Conservation (phyloP, 1,284 basidiomycete genomes). For the Fomes fomentarius region DNA sequence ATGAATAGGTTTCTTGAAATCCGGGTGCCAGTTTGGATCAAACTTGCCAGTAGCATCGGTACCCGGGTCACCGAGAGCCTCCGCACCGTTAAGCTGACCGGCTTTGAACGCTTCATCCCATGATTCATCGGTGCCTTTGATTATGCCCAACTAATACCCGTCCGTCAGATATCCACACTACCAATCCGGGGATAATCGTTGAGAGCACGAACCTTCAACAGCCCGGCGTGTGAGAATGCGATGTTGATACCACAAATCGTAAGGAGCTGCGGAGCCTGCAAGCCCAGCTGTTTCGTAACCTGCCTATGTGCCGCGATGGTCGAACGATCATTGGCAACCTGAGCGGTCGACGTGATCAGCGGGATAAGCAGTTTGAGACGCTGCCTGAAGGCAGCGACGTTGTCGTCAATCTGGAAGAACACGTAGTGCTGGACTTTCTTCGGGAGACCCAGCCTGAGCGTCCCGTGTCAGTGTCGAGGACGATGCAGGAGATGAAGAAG, state of each 20-base stretch:
- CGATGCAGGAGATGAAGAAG: not conserved
- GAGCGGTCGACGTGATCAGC: conserved; percentile 36
- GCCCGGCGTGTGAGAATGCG: conserved; percentile 37
- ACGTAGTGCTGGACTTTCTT: conserved; percentile 46
- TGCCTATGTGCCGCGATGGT: conserved; percentile 25
- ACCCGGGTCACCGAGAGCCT: conserved; percentile 27
- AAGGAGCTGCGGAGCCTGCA: conserved; percentile 16
- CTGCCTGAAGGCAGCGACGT: conserved; percentile 26
- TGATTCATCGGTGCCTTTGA: conserved; percentile 38
- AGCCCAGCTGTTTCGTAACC: conserved; percentile 15
- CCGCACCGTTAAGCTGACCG: conserved; percentile 37
- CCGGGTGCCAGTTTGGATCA: conserved; percentile 36
- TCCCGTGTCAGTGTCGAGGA: not conserved
- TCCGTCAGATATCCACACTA: not conserved
- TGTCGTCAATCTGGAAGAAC: conserved; percentile 44
- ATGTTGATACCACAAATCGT: conserved; percentile 35
- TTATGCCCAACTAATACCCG: conserved; percentile 34
- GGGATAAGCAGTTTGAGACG: conserved; percentile 35
- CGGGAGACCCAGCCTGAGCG: conserved; percentile 41
- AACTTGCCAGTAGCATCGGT: conserved; percentile 25
- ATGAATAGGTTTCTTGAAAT: conserved; percentile 39
- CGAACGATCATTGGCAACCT: conserved; percentile 17
- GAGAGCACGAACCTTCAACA: conserved; percentile 25
- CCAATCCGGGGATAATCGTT: not conserved
- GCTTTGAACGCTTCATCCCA: conserved; percentile 33